Base-by-base conservation (phyloP, 2,329 filamentous ascomycete species). In the Stagonosporopsis tanaceti region DNA sequence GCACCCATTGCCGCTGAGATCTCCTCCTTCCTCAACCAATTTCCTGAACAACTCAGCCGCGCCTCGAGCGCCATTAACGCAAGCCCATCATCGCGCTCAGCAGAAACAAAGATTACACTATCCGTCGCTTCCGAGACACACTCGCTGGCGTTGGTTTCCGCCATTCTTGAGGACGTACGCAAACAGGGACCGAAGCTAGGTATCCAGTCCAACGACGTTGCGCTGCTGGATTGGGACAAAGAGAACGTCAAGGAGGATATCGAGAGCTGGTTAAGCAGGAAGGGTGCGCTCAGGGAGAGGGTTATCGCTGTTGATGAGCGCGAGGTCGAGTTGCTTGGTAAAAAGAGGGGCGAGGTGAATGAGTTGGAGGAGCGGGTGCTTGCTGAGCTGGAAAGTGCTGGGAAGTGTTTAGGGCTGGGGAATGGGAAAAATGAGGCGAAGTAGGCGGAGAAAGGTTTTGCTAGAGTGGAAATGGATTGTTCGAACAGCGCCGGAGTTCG, bases 21-120 rank as follows among this genome's bases (percentile, higher is more conserved):
- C 6, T 86, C 90, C 0, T 88, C 89, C 56, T 96, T 98, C 72
- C 83, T 99, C 27, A 96, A 96, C 71, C 90, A 93, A 72, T 99
- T 97, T 75, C 89, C 91, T 11, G 85, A 87, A 44, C 88, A 98
- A 57, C 83, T 99, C 9, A 78, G 80, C 39, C 86, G 91, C 28
- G 91, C 91, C 12, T 84, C 89, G 7, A 85, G 87, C 47, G 85
- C 90, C 1, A 87, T 98, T 60, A 89, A 91, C 80, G 85, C 32
- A 80, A 62, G 40, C 17, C 50, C 63, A 1, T 63, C 66, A 3
- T 57, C 60, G 5, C 47, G 42, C 20, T 24, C 11, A 53, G 56
- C 44, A 38, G 44, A 51, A 3, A 86, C 22, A 77, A 87, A 87
- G 57, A 83, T 97, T 44, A 92, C 90, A 1, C 81, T 96, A 5